Percentiles rank a stretch among this genome's conserved stretches.
Conservation (phyloP, 805 yeast genomes). For the Pichia ethanolica region DNA sequence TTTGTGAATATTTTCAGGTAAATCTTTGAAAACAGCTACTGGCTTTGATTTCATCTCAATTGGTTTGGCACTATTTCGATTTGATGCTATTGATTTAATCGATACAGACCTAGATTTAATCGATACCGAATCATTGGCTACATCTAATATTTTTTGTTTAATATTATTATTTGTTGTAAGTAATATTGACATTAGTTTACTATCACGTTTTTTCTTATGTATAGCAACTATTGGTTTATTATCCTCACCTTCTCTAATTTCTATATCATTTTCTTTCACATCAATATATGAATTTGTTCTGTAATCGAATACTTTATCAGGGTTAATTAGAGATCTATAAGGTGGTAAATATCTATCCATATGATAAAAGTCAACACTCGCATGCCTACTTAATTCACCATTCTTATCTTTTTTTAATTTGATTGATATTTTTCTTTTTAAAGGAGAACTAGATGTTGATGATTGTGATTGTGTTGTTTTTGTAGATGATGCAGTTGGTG, state of each 20-base stretch:
- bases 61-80: constrained; percentile 1
- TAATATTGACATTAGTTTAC: constrained; percentile 29
- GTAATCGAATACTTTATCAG: constrained; percentile 44
- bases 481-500: background rate
- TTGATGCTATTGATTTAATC: constrained; percentile 7
- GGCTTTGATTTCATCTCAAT: background rate
- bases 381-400: constrained; percentile 6
- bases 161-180: constrained; percentile 29
- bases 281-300: constrained; percentile 35
- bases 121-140: constrained; percentile 35
- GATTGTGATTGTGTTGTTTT: background rate
- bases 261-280: constrained; percentile 13
- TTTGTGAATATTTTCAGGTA: constrained; percentile 40
- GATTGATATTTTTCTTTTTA: constrained; percentile 3
- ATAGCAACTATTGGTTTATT: constrained; percentile 6
- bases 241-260: constrained; percentile 1
- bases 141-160: constrained; percentile 22
- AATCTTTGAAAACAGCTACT: constrained; percentile 12
- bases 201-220: constrained; percentile 2
- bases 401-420: constrained; percentile 1
- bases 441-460: background rate
- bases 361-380: constrained; percentile 15
- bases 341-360: constrained; percentile 36
- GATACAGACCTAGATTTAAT: constrained; percentile 25
- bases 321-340: constrained; percentile 44